A percentile compares a stretch with the other conserved stretches of the same genome.
Conservation (phyloP, 2,329 filamentous ascomycete genomes). For the Aureobasidium sp. region DNA sequence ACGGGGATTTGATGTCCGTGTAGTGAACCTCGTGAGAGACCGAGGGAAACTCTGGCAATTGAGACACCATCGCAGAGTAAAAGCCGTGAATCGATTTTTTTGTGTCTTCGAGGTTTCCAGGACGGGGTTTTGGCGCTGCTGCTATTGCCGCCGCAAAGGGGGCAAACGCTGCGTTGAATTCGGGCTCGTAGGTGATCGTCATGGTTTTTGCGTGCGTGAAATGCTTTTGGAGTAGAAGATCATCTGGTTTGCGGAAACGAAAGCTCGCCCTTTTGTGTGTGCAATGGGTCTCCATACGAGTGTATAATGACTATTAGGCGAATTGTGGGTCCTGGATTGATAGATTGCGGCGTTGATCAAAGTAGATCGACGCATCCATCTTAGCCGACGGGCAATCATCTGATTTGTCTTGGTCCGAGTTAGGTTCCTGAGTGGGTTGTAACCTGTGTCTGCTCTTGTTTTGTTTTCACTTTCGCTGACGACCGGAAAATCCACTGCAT, state of each 20-base stretch:
- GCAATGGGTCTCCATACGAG: background rate
- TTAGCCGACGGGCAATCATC: background rate
- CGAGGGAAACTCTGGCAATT: conserved; percentile 8
- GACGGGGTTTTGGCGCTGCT: conserved; percentile 3
- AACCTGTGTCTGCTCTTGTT: too few species aligned
- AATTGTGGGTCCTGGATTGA: background rate
- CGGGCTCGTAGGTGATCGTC: conserved; percentile 16
- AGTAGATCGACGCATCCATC: background rate
- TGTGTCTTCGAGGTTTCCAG: conserved; percentile 16
- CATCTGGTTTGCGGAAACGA: background rate
- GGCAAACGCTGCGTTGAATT: conserved; percentile 11
- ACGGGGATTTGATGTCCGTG: conserved; percentile 17
- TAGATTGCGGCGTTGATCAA: background rate
- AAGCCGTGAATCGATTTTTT: conserved; percentile 6
- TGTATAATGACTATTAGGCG: background rate
- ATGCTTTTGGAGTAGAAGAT: background rate
- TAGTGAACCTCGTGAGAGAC: conserved; percentile 16
- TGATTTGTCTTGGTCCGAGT: background rate
- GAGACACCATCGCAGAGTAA: conserved; percentile 7
- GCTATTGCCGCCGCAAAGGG: conserved; percentile 8
- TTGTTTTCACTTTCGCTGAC: too few species aligned
- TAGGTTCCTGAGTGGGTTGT: background rate
- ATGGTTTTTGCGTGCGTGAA: conserved; percentile 7
- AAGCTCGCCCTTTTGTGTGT: background rate
- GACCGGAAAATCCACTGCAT: too few species aligned